A percentile compares a stretch with the other conserved stretches of the same genome.
These are phyloP conservation scores for Tetradesmus lagerheimii DNA, from an alignment of 139 green algal genomes.

Conservation along the genomic window DNA sequence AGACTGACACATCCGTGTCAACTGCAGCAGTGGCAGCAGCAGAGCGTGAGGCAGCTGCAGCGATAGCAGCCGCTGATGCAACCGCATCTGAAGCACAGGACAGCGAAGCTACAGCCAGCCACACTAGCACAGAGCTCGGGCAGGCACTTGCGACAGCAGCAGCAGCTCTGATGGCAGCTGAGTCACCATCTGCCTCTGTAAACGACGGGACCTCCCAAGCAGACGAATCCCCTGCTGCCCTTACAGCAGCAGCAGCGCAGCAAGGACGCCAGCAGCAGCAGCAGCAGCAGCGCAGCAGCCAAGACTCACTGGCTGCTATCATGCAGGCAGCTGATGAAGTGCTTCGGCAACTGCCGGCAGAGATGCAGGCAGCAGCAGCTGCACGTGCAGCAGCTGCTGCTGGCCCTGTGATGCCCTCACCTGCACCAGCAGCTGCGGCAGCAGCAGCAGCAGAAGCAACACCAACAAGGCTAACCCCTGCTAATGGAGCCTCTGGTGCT, in stretches of 20 bases:
- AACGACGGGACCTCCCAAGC: not conserved
- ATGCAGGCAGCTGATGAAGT: conserved; percentile 44
- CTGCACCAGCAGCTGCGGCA: not conserved
- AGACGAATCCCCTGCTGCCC: not conserved
- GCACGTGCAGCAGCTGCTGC: conserved; percentile 24
- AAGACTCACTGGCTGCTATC: conserved; percentile 20
- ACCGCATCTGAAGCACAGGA: not conserved
- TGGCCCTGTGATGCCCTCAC: not conserved
- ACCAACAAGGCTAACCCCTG: not conserved
- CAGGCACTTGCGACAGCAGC: not conserved
- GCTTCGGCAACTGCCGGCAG: conserved; percentile 42
- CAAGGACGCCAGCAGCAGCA: not conserved
- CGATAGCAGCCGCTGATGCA: not conserved
- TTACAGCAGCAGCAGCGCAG: not conserved
- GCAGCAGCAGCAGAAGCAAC: not conserved
- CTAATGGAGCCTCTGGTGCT: not conserved
- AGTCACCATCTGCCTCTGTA: not conserved
- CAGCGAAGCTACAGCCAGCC: not conserved
- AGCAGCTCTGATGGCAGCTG: not conserved
- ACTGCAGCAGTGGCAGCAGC: not conserved
- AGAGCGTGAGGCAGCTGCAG: not conserved
- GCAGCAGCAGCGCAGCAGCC: conserved; percentile 1
- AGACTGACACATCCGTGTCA: not conserved
- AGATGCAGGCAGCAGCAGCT: conserved; percentile 39
- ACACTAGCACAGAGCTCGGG: not conserved